Conservation (phyloP, 202 grass and related monocot species). For the Panicum virgatum region DNA sequence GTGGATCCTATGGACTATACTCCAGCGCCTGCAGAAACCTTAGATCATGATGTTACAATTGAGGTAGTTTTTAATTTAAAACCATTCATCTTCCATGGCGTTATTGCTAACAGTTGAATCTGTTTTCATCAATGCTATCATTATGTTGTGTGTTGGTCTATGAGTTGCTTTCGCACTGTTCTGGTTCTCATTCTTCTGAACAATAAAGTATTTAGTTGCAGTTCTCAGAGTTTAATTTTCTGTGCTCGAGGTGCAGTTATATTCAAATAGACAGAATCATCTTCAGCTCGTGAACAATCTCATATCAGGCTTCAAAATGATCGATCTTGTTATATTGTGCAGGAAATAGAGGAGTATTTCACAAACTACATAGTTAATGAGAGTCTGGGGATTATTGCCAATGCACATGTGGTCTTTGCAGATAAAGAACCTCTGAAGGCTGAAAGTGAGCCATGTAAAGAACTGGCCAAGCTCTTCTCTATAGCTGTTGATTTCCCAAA, state of each 20-base stretch:
- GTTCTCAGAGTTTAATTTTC: neutral
- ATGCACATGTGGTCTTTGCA: constrained; percentile 80
- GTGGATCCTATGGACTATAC: constrained; percentile 75
- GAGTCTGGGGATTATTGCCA: constrained; percentile 83
- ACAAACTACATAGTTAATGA: constrained; percentile 92
- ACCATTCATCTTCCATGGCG: neutral
- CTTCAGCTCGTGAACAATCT: constrained; percentile 5
- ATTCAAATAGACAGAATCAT: neutral
- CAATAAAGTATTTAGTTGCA: neutral
- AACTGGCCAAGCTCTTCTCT: constrained; percentile 78
- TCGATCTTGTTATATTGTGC: constrained; percentile 24
- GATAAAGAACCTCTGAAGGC: constrained; percentile 57
- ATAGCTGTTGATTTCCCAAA: constrained; percentile 94
- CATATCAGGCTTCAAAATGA: constrained; percentile 1
- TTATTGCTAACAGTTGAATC: neutral
- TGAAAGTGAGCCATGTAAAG: constrained; percentile 47
- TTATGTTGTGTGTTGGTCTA: neutral
- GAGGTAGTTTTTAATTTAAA: constrained; percentile 51
- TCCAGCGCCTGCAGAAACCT: constrained; percentile 57
- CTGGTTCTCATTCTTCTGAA: constrained; percentile 4
- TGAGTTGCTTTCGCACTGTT: constrained; percentile 2
- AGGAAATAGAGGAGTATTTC: constrained; percentile 89
- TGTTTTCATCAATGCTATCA: constrained; percentile 29
- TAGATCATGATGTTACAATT: constrained; percentile 86
- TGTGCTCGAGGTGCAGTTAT: neutral